phyloP scores from a whole-genome alignment of 257 asterid species.

The Marsdenia floribunda region DNA sequence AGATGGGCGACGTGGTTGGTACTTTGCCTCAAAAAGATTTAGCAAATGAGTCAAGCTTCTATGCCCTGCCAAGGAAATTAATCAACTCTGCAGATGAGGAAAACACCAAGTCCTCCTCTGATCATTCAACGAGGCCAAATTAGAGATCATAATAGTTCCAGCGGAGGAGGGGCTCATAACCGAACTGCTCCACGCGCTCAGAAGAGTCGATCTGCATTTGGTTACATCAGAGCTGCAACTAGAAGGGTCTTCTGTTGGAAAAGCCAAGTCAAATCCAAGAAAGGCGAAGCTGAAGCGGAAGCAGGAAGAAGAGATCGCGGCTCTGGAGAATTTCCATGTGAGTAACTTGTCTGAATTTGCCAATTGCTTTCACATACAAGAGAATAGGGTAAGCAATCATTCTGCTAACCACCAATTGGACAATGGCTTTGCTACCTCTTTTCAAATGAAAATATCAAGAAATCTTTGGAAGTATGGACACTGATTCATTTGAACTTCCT shows the following conservation, averaged over 20 bases:
- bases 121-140: slow-evolving; percentile 28
- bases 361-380: neutral
- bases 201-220: slow-evolving; percentile 22
- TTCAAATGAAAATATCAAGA: neutral
- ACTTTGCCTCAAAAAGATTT: neutral
- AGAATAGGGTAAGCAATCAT: neutral
- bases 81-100: slow-evolving; percentile 29
- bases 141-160: slow-evolving; percentile 25
- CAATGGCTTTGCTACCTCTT: neutral
- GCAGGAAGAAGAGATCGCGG: slow-evolving; percentile 16
- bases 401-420: neutral
- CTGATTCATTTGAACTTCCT: neutral
- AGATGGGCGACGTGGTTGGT: neutral
- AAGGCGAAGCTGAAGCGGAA: slow-evolving; percentile 11
- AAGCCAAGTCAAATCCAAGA: slow-evolving; percentile 27
- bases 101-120: slow-evolving; percentile 33
- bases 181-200: neutral
- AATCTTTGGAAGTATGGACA: neutral
- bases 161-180: too few relatives aligned
- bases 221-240: slow-evolving; percentile 27
- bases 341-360: slow-evolving; percentile 19
- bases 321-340: slow-evolving; percentile 29
- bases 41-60: slow-evolving; percentile 1
- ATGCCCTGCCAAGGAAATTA: neutral
- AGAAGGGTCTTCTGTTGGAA: slow-evolving; percentile 28